Evolutionary conservation across 805 yeast genomes (phyloP).

Genomic region (Yamadazyma endophytica): DNA sequence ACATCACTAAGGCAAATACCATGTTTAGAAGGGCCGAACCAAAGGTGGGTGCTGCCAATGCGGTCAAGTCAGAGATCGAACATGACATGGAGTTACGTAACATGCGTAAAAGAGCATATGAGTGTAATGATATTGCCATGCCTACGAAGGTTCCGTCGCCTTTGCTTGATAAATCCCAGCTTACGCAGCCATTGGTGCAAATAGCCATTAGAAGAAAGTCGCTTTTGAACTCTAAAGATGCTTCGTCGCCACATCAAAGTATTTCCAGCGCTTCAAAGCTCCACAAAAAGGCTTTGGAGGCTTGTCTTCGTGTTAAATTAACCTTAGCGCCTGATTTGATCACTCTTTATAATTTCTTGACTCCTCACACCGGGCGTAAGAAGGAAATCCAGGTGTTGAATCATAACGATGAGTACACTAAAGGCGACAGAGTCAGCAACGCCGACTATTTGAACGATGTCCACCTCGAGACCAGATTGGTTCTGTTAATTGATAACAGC

Average conservation of each 20-base stretch:
- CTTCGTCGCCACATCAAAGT: neutral
- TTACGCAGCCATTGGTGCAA: conserved; percentile 18
- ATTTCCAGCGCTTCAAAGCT: conserved; percentile 22
- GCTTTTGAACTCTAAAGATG: conserved; percentile 10
- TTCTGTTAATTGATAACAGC: conserved; percentile 36
- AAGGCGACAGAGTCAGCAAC: conserved; percentile 2
- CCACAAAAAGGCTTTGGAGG: conserved; percentile 44
- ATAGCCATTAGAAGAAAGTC: conserved; percentile 33
- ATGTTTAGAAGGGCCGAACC: conserved; percentile 5
- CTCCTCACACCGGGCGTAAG: conserved; percentile 26
- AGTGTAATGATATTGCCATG: neutral
- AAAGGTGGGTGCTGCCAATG: conserved; percentile 6
- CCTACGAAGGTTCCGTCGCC: conserved; percentile 9
- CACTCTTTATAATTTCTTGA: conserved; percentile 40
- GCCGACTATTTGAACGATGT: conserved; percentile 8
- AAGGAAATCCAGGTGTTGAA: conserved; percentile 11
- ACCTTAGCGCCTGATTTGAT: conserved; percentile 43
- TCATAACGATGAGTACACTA: conserved; percentile 5
- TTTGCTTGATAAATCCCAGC: conserved; percentile 7
- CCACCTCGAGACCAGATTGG: conserved; percentile 16
- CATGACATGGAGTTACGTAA: conserved; percentile 2
- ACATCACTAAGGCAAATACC: neutral
- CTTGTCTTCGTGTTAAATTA: conserved; percentile 48
- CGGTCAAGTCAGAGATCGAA: conserved; percentile 8
- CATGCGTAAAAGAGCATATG: neutral